These are phyloP conservation scores for Chloris gayana DNA, from an alignment of 176 grass and related monocot genomes.

Conservation along the genomic window DNA sequence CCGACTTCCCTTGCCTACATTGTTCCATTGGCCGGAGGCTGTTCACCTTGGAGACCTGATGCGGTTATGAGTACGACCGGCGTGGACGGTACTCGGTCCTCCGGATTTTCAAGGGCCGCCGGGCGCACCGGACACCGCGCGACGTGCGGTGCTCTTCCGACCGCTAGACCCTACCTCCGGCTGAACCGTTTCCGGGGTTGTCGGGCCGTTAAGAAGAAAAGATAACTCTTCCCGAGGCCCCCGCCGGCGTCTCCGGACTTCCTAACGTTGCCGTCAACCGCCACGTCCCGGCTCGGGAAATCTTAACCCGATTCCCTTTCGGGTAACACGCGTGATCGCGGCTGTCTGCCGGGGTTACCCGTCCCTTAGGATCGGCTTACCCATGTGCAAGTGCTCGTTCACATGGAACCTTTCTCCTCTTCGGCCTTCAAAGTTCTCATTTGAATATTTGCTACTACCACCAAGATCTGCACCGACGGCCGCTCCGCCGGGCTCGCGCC, in stretches of 20 bases:
- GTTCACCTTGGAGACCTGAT: conserved; percentile 80
- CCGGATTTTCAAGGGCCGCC: conserved; percentile 14
- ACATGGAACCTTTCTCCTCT: conserved; percentile 92
- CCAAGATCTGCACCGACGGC: conserved; percentile 53
- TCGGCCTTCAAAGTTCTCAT: conserved; percentile 82
- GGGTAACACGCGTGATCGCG: conserved; percentile 30
- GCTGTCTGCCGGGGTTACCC: no score
- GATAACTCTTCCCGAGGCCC: conserved; percentile 83
- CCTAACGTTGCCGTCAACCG: conserved; percentile 64
- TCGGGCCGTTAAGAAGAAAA: conserved; percentile 71
- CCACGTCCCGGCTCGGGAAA: conserved; percentile 61
- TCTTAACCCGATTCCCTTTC: conserved; percentile 64
- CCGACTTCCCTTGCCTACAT: conserved; percentile 83
- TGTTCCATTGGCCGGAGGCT: conserved; percentile 49
- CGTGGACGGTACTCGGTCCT: conserved; percentile 50
- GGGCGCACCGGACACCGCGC: no score
- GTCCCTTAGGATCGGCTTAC: conserved; percentile 58
- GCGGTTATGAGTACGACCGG: conserved; percentile 65
- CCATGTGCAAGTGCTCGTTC: conserved; percentile 70
- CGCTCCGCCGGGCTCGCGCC: conserved; percentile 54
- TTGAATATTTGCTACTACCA: conserved; percentile 79
- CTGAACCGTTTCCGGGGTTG: conserved; percentile 59
- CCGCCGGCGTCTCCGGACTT: conserved; percentile 68
- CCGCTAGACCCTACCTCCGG: conserved; percentile 64
- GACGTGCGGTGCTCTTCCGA: conserved; percentile 68